Evolutionary conservation across 768 basidiomycete species (phyloP).

Genomic region (Crassisporium funariophilum): DNA sequence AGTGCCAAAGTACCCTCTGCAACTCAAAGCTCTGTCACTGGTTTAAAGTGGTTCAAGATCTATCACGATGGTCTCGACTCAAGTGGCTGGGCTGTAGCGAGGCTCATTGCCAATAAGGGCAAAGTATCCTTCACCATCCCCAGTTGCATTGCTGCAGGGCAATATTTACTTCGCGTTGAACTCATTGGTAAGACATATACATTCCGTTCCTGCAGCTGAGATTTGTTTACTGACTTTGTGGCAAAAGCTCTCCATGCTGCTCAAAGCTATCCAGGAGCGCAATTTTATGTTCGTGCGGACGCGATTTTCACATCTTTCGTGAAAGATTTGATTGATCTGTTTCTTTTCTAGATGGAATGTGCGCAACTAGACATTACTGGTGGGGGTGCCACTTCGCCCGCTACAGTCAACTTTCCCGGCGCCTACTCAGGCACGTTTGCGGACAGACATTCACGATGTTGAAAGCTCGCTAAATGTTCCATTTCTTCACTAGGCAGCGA

Average conservation of each 20-base stretch:
- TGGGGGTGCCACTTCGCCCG: slow-evolving; percentile 42
- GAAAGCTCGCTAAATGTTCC: background rate
- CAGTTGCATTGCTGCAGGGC: slow-evolving; percentile 44
- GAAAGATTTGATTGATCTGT: background rate
- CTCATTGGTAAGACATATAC: slow-evolving; percentile 53
- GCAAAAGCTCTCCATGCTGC: slow-evolving; percentile 50
- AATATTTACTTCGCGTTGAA: slow-evolving; percentile 54
- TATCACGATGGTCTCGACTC: slow-evolving; percentile 44
- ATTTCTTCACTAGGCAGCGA: slow-evolving; percentile 38
- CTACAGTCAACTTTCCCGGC: slow-evolving; percentile 51
- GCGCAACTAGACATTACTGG: slow-evolving; percentile 48
- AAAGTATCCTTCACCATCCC: slow-evolving; percentile 51
- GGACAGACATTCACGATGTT: background rate
- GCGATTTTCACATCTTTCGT: too few relatives aligned
- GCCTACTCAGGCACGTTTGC: slow-evolving; percentile 47
- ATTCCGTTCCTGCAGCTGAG: background rate
- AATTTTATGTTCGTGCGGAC: slow-evolving; percentile 53
- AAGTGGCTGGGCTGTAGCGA: slow-evolving; percentile 40
- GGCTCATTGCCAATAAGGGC: slow-evolving; percentile 49
- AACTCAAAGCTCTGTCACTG: slow-evolving; percentile 46
- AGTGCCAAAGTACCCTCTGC: slow-evolving; percentile 51
- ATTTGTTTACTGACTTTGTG: background rate
- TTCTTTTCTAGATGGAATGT: slow-evolving; percentile 42
- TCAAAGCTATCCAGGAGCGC: slow-evolving; percentile 50
- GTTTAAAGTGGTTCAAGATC: slow-evolving; percentile 58